These are phyloP conservation scores for Mycena citricolor DNA, from an alignment of 1,284 basidiomycete species.

Conservation along the genomic window DNA sequence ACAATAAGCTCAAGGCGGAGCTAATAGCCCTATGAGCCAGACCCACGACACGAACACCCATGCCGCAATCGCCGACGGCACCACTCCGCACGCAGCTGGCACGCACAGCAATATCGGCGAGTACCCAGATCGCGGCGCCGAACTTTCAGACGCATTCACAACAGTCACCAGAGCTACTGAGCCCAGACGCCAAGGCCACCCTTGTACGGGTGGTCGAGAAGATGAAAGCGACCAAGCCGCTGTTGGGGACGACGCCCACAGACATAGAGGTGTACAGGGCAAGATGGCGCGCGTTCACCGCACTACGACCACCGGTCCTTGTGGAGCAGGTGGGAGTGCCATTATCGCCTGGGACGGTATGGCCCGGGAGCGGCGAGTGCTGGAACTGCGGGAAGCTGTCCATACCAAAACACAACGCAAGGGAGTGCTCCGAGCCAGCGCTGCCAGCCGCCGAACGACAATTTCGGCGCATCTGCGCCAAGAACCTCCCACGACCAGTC, in stretches of 20 bases:
- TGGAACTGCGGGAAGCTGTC: conserved; percentile 13
- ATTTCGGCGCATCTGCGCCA: conserved; percentile 7
- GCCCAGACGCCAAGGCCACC: neutral
- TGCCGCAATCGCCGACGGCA: conserved; percentile 2
- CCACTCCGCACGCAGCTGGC: conserved; percentile 8
- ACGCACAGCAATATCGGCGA: no score
- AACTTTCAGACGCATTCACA: conserved; percentile 3
- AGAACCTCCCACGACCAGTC: neutral
- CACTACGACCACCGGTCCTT: neutral
- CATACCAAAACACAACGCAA: neutral
- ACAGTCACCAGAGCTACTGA: no score
- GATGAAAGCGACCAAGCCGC: neutral
- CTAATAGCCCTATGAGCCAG: no score
- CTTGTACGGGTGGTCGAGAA: neutral
- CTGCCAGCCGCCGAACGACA: conserved; percentile 1
- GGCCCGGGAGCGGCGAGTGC: conserved; percentile 10
- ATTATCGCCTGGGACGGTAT: conserved; percentile 8
- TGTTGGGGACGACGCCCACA: neutral
- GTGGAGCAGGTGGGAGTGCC: conserved; percentile 9
- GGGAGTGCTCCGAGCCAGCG: neutral
- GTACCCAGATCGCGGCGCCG: neutral
- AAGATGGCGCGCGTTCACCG: neutral
- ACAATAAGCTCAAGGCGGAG: neutral
- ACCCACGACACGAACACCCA: no score
- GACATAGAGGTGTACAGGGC: neutral